phyloP scores from a whole-genome alignment of 345 rosid genomes.

The Arabis alpina region DNA sequence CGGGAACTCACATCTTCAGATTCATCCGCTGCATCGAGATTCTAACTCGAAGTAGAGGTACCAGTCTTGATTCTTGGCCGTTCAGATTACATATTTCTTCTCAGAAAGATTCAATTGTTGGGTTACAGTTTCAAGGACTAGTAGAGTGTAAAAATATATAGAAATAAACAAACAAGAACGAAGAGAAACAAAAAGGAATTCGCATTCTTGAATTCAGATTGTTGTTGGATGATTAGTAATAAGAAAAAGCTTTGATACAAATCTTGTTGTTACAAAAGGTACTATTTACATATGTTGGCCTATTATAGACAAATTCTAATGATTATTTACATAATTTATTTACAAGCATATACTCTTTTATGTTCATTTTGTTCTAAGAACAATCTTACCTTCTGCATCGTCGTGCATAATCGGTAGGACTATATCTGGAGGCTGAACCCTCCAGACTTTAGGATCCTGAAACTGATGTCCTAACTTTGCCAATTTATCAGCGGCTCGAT shows the following conservation, averaged over 20 bases:
- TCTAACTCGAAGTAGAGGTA: conserved; percentile 36
- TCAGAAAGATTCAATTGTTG: conserved; percentile 13
- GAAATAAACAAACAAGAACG: conserved; percentile 29
- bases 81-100: conserved; percentile 25
- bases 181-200: conserved; percentile 28
- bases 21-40: conserved; percentile 37
- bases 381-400: conserved; percentile 70
- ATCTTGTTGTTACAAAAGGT: conserved; percentile 17
- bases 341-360: conserved; percentile 1
- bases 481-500: conserved; percentile 71
- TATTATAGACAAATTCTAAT: conserved; percentile 26
- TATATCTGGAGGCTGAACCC: conserved; percentile 57
- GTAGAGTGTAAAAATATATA: conserved; percentile 34
- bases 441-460: conserved; percentile 64
- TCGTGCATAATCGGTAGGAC: conserved; percentile 63
- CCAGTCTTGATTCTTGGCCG: conserved; percentile 39
- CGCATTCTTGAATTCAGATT: conserved; percentile 27
- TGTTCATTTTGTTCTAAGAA: conserved; percentile 53
- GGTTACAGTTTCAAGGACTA: conserved; percentile 34
- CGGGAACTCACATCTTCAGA: conserved; percentile 63
- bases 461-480: conserved; percentile 71
- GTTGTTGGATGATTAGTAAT: conserved; percentile 22
- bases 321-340: conserved; percentile 1
- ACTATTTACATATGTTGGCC: conserved; percentile 11
- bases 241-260: conserved; percentile 21